Evolutionary conservation across 106 monocot species (phyloP).

Genomic region (Acanthochlamys bracteata): DNA sequence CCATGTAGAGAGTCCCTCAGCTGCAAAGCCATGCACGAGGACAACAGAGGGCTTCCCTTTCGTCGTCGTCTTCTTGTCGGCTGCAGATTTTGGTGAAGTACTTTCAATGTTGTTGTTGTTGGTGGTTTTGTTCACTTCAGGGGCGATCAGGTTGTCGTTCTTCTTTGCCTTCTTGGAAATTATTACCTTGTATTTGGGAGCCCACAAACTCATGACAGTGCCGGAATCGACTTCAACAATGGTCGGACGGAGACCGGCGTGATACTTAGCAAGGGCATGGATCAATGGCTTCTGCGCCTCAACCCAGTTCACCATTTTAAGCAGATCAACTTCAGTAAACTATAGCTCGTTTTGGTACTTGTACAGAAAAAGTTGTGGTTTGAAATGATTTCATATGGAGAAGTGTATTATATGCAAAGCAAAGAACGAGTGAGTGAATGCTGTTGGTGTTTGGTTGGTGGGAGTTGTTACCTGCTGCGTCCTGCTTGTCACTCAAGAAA

Average conservation of each 20-base stretch:
- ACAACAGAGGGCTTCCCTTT: slow-evolving; percentile 63
- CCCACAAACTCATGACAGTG: slow-evolving; percentile 70
- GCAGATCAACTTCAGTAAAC: not conserved
- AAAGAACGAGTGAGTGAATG: not conserved
- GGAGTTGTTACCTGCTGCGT: not conserved
- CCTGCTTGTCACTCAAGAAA: not conserved
- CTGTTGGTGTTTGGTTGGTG: not conserved
- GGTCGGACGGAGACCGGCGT: slow-evolving; percentile 52
- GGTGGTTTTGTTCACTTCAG: slow-evolving; percentile 8
- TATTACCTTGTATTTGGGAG: slow-evolving; percentile 45
- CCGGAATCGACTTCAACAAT: slow-evolving; percentile 59
- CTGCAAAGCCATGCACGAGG: slow-evolving; percentile 83
- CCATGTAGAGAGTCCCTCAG: slow-evolving; percentile 84
- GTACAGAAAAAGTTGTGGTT: not conserved
- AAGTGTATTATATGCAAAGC: not conserved
- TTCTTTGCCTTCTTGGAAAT: slow-evolving; percentile 8
- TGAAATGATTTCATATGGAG: too few species aligned
- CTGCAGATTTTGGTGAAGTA: not conserved
- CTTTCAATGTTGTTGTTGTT: not conserved
- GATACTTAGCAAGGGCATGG: slow-evolving; percentile 32
- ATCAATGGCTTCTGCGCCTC: slow-evolving; percentile 63
- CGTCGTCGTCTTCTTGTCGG: slow-evolving; percentile 6
- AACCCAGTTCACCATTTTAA: slow-evolving; percentile 74
- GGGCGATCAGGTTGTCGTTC: slow-evolving; percentile 21
- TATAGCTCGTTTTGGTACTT: not conserved